Evolutionary conservation across 768 basidiomycete species (phyloP), one percentile per base, ranked within the genome.

Genomic region (Leucocoprinus leucothites): DNA sequence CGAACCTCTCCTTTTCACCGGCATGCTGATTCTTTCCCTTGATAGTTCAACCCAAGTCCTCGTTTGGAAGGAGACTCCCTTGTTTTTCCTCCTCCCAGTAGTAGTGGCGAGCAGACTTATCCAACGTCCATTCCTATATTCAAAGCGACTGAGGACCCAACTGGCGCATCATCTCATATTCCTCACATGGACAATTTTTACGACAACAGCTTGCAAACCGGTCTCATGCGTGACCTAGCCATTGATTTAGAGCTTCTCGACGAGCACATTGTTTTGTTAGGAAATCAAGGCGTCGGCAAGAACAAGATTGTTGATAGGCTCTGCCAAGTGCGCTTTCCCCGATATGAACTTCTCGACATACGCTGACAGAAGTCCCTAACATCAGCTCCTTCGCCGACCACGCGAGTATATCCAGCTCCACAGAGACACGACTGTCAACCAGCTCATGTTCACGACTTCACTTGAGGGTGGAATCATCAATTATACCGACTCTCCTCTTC

Each of bases 281-380:
- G 85, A 18, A 87, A 87, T 62, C 85, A 87, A 78, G 85, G 85
- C 35, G 85, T 87, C 11, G 85, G 85, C 14, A 87, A 86, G 74
- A 87, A 87, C 64, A 86, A 85, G 67, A 77, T 87, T 42, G 72
- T 87, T 21, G 85, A 87, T 21, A 48, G 47, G 34, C 14, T 48
- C n/a, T 48, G 47, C 18, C 64, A 68, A 82, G 80, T 80, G 41
- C 59, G 75, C 22, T 18, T 65, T 3, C 16, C 21, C 13, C 5
- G 8, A n/a, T 16, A 28, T n/a, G 38, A 48, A 57, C 60, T 16
- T 47, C 14, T 14, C 31, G 8, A 9, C 24, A 31, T 31, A 61
- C n/a, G 18, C 18, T 47, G 1, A 26, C 19, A 41, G 8, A 42
- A 4, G 16, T 41, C 38, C 46, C 59, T 53, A 9, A 9, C 11